Conservation (phyloP, 345 rosid species). For the Rhizophora apiculata region DNA sequence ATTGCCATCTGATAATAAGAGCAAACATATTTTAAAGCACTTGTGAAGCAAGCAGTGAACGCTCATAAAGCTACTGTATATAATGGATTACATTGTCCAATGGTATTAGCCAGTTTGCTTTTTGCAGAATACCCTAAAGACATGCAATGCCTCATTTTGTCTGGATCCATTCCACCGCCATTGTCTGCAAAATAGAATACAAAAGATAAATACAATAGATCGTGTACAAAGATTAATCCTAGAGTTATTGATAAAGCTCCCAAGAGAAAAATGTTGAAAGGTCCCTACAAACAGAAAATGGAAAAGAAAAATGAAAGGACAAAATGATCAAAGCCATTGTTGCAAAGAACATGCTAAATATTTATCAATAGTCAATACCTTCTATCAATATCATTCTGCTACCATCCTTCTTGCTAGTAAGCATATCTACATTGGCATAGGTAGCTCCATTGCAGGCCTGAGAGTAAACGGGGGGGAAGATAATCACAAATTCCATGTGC, state of each 20-base stretch:
- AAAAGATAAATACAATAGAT: not conserved
- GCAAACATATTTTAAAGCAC: constrained; percentile 2
- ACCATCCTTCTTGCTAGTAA: constrained; percentile 57
- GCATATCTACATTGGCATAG: constrained; percentile 68
- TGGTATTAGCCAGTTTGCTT: constrained; percentile 76
- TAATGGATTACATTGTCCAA: constrained; percentile 65
- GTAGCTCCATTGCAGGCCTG: constrained; percentile 84
- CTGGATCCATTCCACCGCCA: constrained; percentile 98
- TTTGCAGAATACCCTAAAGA: constrained; percentile 92
- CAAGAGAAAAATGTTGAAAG: no score
- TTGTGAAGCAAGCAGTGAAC: not conserved
- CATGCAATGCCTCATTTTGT: constrained; percentile 79
- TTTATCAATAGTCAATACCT: constrained; percentile 39
- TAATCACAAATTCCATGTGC: constrained; percentile 2
- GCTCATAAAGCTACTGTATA: not conserved
- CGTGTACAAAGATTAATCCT: not conserved
- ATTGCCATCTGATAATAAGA: constrained; percentile 65
- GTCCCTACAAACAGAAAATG: not conserved
- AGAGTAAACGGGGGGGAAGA: constrained; percentile 7
- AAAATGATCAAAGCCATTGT: no score
- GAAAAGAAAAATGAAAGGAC: not conserved
- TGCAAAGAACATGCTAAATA: not conserved
- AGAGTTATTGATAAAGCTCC: no score
- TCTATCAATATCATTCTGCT: constrained; percentile 70
- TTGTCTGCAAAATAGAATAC: constrained; percentile 51